Base-by-base conservation (phyloP, 2,329 filamentous ascomycete species). In the Periconia sp. region DNA sequence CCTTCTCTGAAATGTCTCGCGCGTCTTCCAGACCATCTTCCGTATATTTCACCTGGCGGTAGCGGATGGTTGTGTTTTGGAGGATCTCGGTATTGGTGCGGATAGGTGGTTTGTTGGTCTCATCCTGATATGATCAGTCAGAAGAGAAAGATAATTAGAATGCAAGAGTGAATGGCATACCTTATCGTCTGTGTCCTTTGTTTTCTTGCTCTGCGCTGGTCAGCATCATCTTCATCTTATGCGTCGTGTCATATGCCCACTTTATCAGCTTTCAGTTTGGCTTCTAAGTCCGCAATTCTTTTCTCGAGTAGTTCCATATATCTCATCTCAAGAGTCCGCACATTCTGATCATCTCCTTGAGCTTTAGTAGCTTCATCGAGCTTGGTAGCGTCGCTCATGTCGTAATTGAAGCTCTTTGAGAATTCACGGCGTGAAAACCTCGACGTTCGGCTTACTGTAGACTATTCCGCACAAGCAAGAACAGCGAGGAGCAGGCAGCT, bases 281-380 rank as follows among this genome's bases (percentile, higher is more conserved):
- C 23, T 13, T 50, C 43, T 11, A 43, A 24, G 17, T 43, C 40
- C 2, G 43, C 46, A 10, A 50, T 26, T 12, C 46, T 26, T 28
- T 46, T 50, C 25, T 50, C 46, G 11, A 50, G 38, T 7, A 50
- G 38, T 17, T 46, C 42, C 16, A 50, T 50, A 22, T 46, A 50
- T 31, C 29, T 26, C 9, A 28, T 15, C 24, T 50, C 46, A 6
- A 43, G 36, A 21, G 13, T 5, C 4, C 34, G 41, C 26, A 38
- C 21, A 10, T n/a, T n/a, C n/a, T n/a, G n/a, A n/a, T n/a, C n/a
- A n/a, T n/a, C n/a, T n/a, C n/a, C n/a, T n/a, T n/a, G n/a, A n/a
- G n/a, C 36, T 1, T 19, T 17, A 8, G 4, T 13, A 19, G 9
- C 11, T 22, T 38, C 17, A 33, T 33, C 17, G n/a, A n/a, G n/a